phyloP scores from a whole-genome alignment of 805 yeast species.

The Candida bentonensis region DNA sequence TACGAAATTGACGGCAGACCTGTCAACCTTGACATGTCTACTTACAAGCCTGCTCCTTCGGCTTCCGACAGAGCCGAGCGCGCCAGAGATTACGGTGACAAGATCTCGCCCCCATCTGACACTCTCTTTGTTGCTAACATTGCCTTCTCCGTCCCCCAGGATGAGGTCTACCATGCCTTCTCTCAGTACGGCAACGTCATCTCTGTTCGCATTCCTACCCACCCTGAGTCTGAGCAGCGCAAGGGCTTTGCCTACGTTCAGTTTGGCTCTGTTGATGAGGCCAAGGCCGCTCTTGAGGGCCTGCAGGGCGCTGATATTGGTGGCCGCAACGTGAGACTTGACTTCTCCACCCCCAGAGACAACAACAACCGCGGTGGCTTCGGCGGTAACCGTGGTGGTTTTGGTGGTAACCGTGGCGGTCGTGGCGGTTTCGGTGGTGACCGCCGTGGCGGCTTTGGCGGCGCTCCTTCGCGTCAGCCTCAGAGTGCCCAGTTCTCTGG shows the following conservation, averaged over 20 bases:
- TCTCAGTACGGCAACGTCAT: constrained; percentile 68
- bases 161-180: constrained; percentile 57
- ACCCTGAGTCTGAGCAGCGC: constrained; percentile 97
- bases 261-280: constrained; percentile 74
- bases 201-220: constrained; percentile 91
- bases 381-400: constrained; percentile 19
- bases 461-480: constrained; percentile 42
- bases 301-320: constrained; percentile 79
- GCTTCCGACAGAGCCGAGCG: constrained; percentile 43
- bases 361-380: constrained; percentile 29
- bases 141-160: constrained; percentile 81
- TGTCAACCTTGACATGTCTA: constrained; percentile 84
- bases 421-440: constrained; percentile 21
- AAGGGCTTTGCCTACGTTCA: constrained; percentile 99
- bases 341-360: constrained; percentile 85
- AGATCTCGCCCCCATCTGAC: constrained; percentile 84
- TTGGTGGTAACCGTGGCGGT: constrained; percentile 19
- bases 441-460: constrained; percentile 28
- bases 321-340: constrained; percentile 90
- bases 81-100: constrained; percentile 83
- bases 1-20: constrained; percentile 95
- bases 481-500: constrained; percentile 66
- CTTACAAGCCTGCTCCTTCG: constrained; percentile 55
- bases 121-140: constrained; percentile 93
- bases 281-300: constrained; percentile 74